Base-by-base conservation (phyloP, 495 filamentous ascomycete species). In the Lentithecium fluviatile region DNA sequence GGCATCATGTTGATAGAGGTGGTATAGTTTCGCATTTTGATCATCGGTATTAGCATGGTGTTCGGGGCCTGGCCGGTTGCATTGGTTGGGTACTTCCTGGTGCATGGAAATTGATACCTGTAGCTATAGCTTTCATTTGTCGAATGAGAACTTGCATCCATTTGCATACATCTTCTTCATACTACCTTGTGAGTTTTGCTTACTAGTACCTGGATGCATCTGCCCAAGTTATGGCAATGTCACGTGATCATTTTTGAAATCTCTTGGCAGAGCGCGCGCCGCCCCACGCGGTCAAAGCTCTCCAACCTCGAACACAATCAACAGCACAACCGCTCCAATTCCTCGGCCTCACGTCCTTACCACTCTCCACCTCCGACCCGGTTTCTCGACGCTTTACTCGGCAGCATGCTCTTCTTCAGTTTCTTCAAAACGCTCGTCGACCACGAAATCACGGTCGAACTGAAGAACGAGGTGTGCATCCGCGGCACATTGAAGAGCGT, bases 351-450 rank as follows among this genome's bases (percentile, higher is more conserved):
- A 57, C 21, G 36, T 13, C 37, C 25, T 23, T 34, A n/a, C 12
- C 13, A 17, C 56, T 34, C 56, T 19, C 46, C 23, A 38, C 46
- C 49, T 52, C 52, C 8, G 19, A 38, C 24, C 7, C 12, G 38
- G 13, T 5, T 24, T 37, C 13, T 29, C 29, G 15, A n/a, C n/a
- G n/a, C n/a, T n/a, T n/a, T n/a, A n/a, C n/a, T n/a, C n/a, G n/a
- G n/a, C n/a, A 68, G 42, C 38, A 73, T 73, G 71, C 58, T 73
- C 11, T 72, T 73, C 58, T 73, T 73, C 59, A 73, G 95, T 78
- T 98, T 97, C 83, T 98, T 98, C 86, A 97, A 97, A 76, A 97
- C 94, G 56, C 89, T 97, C 67, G 94, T 96, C 72, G 94, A 97
- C 81, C 90, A 96, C 72, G 86, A 93, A 78, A 84, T 90, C 53